Base-by-base conservation (phyloP, 352 stramenopile genomes). In the Globisporangium nunn region DNA sequence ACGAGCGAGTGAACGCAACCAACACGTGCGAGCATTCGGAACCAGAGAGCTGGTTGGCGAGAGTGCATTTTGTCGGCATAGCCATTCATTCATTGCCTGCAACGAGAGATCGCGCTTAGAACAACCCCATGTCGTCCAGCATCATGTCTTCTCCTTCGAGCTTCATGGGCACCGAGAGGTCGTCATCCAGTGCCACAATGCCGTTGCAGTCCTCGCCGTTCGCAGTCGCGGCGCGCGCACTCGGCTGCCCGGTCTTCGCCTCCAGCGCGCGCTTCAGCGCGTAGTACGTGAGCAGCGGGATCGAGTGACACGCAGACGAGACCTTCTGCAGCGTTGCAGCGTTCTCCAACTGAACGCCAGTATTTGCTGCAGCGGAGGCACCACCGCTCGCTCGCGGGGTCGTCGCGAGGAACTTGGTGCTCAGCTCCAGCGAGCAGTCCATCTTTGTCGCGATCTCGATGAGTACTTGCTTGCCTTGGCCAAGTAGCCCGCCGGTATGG, bases 111-210 rank as follows among this genome's bases (percentile, higher is more conserved):
- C 4, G n/a, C 29, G n/a, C 30, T 67, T 78, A 93, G 60, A 89
- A 93, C 59, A 93, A 87, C 58, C 76, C 78, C 77, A 93, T 93
- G 54, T 93, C 83, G 54, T 91, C 83, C 64, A 93, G 62, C 37
- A 93, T 70, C 74, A 91, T 91, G 55, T 85, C 78, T 52, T 88
- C 83, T 39, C 81, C 81, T 41, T 93, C 83, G 54, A 93, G 74
- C 63, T 93, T 93, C 74, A 93, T 90, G 4, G 81, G 69, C 7
- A 79, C 77, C 1, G 75, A 75, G 39, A 93, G 56, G 28, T 87
- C 79, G 18, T 85, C 80, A 46, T 93, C 81, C 31, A 93, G 63
- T 33, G 78, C 78, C 11, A 75, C 77, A 41, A 93, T 93, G 29
- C 80, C 82, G 50, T 89, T 78, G 62, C 80, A 93, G 50, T 91